These are phyloP conservation scores for Amylostereum areolatum DNA, from an alignment of 1,284 basidiomycete genomes.

Conservation along the genomic window DNA sequence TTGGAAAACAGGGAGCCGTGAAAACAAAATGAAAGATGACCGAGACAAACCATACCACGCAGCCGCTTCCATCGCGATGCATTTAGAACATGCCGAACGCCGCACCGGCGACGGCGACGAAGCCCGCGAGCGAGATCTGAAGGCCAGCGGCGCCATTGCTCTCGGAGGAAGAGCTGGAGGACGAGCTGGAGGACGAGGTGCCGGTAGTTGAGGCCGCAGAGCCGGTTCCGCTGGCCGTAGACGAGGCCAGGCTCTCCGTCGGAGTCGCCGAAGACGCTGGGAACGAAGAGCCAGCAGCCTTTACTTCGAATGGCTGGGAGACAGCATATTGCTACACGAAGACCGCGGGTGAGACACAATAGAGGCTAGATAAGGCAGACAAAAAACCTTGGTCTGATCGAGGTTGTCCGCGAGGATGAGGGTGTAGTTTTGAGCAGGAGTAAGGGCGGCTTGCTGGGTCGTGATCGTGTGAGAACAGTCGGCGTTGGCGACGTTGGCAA, in stretches of 20 bases:
- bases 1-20: too few relatives aligned
- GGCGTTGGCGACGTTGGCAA: slow-evolving; percentile 47
- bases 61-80: neutral
- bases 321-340: slow-evolving; percentile 54
- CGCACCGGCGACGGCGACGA: slow-evolving; percentile 20
- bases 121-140: slow-evolving; percentile 16
- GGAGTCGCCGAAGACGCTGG: slow-evolving; percentile 40
- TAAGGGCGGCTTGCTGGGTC: slow-evolving; percentile 36
- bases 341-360: slow-evolving; percentile 5
- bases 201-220: slow-evolving; percentile 19
- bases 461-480: slow-evolving; percentile 56
- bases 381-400: slow-evolving; percentile 50
- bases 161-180: slow-evolving; percentile 10
- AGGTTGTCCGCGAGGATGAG: slow-evolving; percentile 51
- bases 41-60: neutral
- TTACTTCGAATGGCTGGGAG: slow-evolving; percentile 64
- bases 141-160: slow-evolving; percentile 15
- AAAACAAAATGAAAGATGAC: too few relatives aligned
- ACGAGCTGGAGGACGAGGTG: slow-evolving; percentile 17
- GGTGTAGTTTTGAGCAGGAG: slow-evolving; percentile 45
- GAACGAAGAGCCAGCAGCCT: slow-evolving; percentile 54
- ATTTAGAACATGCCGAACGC: slow-evolving; percentile 18
- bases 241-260: slow-evolving; percentile 18
- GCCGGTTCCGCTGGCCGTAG: slow-evolving; percentile 17
- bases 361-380: neutral